These are phyloP conservation scores for Rhododendron griersonianum DNA, from an alignment of 148 eudicot genomes.

Conservation along the genomic window DNA sequence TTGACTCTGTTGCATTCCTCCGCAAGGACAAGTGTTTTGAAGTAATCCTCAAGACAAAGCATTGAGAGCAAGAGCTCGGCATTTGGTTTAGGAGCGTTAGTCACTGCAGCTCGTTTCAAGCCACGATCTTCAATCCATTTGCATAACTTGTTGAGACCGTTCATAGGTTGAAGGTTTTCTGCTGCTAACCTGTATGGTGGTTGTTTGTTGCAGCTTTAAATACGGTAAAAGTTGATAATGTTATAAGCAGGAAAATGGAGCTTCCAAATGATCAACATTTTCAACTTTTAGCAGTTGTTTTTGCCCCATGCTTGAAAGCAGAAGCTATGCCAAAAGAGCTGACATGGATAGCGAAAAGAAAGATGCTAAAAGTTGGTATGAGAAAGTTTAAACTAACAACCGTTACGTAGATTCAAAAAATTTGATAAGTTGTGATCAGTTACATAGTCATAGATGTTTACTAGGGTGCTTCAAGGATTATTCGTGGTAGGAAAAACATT, in stretches of 20 bases:
- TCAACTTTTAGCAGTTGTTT: neutral
- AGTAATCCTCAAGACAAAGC: slow-evolving; percentile 74
- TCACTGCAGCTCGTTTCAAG: slow-evolving; percentile 92
- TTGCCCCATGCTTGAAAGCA: neutral
- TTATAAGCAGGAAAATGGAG: neutral
- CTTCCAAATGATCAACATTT: neutral
- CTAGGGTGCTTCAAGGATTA: neutral
- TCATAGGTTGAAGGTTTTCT: slow-evolving; percentile 63
- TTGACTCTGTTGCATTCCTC: slow-evolving; percentile 83
- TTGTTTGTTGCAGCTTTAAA: neutral
- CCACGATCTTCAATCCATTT: slow-evolving; percentile 88
- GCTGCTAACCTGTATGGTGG: slow-evolving; percentile 44
- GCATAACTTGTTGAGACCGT: slow-evolving; percentile 59
- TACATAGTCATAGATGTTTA: neutral
- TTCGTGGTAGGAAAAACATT: neutral
- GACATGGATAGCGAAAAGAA: neutral
- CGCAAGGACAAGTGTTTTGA: slow-evolving; percentile 60
- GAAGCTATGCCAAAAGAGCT: neutral
- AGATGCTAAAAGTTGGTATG: neutral
- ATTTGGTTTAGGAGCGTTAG: slow-evolving; percentile 81
- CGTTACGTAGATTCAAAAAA: neutral
- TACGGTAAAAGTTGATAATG: neutral
- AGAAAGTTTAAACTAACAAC: neutral
- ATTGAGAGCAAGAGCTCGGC: slow-evolving; percentile 78
- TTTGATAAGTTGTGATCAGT: neutral